phyloP scores from a whole-genome alignment of 2,329 filamentous ascomycete genomes.

The Trichoderma koningii region DNA sequence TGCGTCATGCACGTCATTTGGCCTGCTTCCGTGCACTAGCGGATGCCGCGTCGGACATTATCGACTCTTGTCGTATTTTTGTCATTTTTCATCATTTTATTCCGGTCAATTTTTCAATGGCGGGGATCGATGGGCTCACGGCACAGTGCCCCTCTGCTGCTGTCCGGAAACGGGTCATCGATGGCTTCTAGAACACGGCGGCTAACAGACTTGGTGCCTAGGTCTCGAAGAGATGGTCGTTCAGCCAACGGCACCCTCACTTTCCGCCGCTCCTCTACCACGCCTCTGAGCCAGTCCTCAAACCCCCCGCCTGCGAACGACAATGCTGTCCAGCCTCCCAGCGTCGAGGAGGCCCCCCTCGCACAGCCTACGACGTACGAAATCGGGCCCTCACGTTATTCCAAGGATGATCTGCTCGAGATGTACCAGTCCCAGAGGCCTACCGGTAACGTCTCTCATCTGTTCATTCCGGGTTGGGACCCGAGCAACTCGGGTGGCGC shows the following conservation, averaged over 20 bases:
- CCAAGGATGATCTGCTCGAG: slow-evolving; percentile 75
- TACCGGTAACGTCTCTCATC: slow-evolving; percentile 57
- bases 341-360: slow-evolving; percentile 40
- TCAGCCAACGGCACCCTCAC: slow-evolving; percentile 64
- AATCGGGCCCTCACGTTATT: slow-evolving; percentile 63
- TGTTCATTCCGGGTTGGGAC: slow-evolving; percentile 79
- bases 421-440: slow-evolving; percentile 62
- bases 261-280: slow-evolving; percentile 64
- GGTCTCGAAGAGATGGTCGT: slow-evolving; percentile 61
- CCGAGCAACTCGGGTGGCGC: slow-evolving; percentile 70
- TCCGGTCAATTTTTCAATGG: background rate
- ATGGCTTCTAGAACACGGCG: slow-evolving; percentile 10
- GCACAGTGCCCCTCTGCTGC: slow-evolving; percentile 11
- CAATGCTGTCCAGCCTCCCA: slow-evolving; percentile 45
- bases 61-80: background rate
- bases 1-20: slow-evolving; percentile 30
- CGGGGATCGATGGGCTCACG: slow-evolving; percentile 17
- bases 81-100: background rate
- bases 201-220: slow-evolving; percentile 36
- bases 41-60: background rate
- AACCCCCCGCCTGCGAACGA: slow-evolving; percentile 43
- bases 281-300: slow-evolving; percentile 50
- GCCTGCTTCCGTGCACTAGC: slow-evolving; percentile 13
- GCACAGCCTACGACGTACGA: slow-evolving; percentile 40
- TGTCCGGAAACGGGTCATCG: slow-evolving; percentile 16